Evolutionary conservation across 371 early-diverging fungal genomes (phyloP), one percentile per base, ranked within the genome.

Genomic region (Nematocida minor): DNA sequence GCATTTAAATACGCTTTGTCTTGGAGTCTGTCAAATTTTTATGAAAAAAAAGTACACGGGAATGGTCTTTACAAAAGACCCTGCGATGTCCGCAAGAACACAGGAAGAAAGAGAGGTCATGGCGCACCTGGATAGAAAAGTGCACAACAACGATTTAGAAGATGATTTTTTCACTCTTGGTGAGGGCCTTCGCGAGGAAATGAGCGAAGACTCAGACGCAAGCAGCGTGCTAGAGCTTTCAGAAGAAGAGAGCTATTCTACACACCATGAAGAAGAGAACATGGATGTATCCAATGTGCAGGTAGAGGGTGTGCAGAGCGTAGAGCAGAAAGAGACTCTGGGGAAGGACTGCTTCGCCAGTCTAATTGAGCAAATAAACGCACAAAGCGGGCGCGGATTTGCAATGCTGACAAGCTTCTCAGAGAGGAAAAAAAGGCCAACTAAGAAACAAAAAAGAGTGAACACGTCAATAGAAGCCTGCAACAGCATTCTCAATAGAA

Each of bases 111-210:
- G 36, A 70, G 79, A 67, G 47, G 38, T 79, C 18, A 14, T 54
- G 16, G 32, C 36, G 11, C 36, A 42, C 6, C 60, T 67, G 4
- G 74, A 79, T 36, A 62, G 66, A 64, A 48, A 66, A 25, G 48
- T 62, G 16, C 77, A 74, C 41, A 16, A 9, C 18, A 64, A 74
- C 36, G 77, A 74, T 31, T 32, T 74, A 29, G 77, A 74, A 64
- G 77, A 74, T 40, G 64, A 74, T 55, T 74, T 74, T 31, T 74
- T 74, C 53, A 38, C 44, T 4, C 40, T 74, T 1, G 77, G 53
- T 22, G 20, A 54, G 0, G 77, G 77, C 14, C 32, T 47, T 18
- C 34, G 64, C 11, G 71, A 70, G 34, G 53, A 34, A 0, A 16
- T 16, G 3, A 25, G 22, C 2, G 34, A 36, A 48, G 64, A 63